phyloP scores from a whole-genome alignment of 177 flowering plant genomes.

The Tripterygium wilfordii region DNA sequence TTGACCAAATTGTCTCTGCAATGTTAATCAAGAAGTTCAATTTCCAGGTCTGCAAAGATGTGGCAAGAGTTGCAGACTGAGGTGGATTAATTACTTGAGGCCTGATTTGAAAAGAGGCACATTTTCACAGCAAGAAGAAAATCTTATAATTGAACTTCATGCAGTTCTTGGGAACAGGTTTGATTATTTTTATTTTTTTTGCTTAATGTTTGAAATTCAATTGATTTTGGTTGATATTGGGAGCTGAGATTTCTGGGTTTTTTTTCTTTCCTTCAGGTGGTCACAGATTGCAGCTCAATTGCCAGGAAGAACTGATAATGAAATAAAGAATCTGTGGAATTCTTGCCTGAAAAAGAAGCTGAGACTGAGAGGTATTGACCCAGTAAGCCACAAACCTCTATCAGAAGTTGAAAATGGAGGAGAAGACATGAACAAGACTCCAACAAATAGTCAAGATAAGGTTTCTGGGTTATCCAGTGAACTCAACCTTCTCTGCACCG shows the following conservation, averaged over 20 bases:
- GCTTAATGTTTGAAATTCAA: neutral
- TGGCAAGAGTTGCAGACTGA: conserved; percentile 43
- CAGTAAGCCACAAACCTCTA: conserved; percentile 29
- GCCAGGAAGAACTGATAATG: conserved; percentile 41
- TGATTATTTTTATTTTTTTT: neutral
- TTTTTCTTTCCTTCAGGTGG: conserved; percentile 22
- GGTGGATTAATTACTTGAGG: conserved; percentile 44
- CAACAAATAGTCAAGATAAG: conserved; percentile 3
- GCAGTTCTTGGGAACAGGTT: conserved; percentile 33
- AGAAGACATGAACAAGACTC: conserved; percentile 9
- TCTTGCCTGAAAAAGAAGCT: conserved; percentile 39
- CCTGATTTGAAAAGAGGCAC: conserved; percentile 44
- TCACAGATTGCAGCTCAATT: conserved; percentile 35
- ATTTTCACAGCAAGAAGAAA: conserved; percentile 32
- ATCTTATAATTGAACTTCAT: conserved; percentile 31
- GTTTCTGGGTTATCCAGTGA: conserved; percentile 13
- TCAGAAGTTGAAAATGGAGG: conserved; percentile 25
- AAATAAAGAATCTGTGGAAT: conserved; percentile 38
- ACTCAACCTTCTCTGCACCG: conserved; percentile 15
- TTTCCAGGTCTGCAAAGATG: conserved; percentile 36
- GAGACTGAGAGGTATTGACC: conserved; percentile 35
- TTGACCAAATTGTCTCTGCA: neutral
- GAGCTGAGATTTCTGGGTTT: neutral
- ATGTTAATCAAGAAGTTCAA: too few relatives aligned
- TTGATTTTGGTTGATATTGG: neutral